phyloP scores from a whole-genome alignment of 257 asterid genomes.

The Solanum virginianum region DNA sequence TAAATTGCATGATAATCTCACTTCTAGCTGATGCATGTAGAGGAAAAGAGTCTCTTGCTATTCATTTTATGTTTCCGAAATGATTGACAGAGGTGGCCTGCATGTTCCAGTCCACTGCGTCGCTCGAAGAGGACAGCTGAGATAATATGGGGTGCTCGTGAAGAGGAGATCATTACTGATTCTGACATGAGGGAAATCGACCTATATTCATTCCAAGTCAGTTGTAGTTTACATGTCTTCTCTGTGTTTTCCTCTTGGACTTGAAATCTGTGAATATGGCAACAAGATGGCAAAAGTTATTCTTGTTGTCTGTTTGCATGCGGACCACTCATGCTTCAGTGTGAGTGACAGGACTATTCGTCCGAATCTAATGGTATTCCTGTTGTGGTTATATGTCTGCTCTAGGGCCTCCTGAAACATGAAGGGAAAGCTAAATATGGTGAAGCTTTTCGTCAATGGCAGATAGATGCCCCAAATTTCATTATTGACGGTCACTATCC shows the following conservation, averaged over 20 bases:
- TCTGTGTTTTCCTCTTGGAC: background rate
- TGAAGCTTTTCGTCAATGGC: conserved; percentile 83
- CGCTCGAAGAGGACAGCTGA: conserved; percentile 95
- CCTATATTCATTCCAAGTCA: conserved; percentile 88
- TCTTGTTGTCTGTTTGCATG: background rate
- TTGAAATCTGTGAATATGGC: background rate
- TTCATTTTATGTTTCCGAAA: background rate
- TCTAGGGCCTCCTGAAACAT: conserved; percentile 75
- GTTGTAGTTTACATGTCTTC: conserved; percentile 5
- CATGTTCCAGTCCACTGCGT: conserved; percentile 58
- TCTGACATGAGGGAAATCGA: conserved; percentile 80
- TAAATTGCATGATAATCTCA: background rate
- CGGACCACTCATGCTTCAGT: background rate
- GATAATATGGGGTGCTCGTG: conserved; percentile 76
- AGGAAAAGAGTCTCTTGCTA: background rate
- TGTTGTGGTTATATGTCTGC: background rate
- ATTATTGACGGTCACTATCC: conserved; percentile 84
- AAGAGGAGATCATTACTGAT: conserved; percentile 68
- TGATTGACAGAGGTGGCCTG: conserved; percentile 3
- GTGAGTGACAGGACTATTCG: background rate
- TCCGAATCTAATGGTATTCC: background rate
- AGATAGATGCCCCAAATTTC: conserved; percentile 78
- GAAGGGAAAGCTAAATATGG: conserved; percentile 84
- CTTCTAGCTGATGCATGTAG: background rate
- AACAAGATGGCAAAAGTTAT: background rate